Conservation (phyloP, 495 filamentous ascomycete species). For the Penicillium paradoxum region DNA sequence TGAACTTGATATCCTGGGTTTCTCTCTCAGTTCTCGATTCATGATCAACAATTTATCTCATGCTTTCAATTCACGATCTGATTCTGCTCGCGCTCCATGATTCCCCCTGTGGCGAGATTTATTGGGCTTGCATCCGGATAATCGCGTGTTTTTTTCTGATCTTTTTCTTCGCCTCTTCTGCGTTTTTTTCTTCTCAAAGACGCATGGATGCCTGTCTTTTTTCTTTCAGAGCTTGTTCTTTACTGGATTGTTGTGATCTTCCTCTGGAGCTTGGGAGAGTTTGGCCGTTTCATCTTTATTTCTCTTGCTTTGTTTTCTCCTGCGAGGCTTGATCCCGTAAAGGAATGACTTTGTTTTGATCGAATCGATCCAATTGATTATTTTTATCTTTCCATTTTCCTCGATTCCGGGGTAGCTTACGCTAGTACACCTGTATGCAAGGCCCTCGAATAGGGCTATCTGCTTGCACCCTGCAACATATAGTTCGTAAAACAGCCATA, state of each 20-base stretch:
- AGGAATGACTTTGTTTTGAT: conserved; percentile 1
- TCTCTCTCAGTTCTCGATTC: not conserved
- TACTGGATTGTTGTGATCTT: conserved; percentile 6
- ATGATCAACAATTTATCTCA: not conserved
- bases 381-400: not conserved
- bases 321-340: not conserved
- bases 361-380: conserved; percentile 1
- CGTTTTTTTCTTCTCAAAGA: conserved; percentile 1
- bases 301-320: not conserved
- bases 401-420: not conserved
- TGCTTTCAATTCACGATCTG: conserved; percentile 5
- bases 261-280: conserved; percentile 3
- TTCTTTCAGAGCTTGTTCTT: conserved; percentile 1
- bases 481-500: no score
- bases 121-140: conserved; percentile 8
- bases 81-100: conserved; percentile 5
- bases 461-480: no score
- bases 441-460: not conserved
- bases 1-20: not conserved
- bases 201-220: conserved; percentile 7
- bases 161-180: conserved; percentile 5
- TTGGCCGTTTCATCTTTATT: conserved; percentile 1
- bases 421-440: not conserved
- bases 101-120: conserved; percentile 8
- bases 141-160: conserved; percentile 2